Evolutionary conservation across 2,329 filamentous ascomycete genomes (phyloP).

Genomic region (Aspergillus puulaauensis): DNA sequence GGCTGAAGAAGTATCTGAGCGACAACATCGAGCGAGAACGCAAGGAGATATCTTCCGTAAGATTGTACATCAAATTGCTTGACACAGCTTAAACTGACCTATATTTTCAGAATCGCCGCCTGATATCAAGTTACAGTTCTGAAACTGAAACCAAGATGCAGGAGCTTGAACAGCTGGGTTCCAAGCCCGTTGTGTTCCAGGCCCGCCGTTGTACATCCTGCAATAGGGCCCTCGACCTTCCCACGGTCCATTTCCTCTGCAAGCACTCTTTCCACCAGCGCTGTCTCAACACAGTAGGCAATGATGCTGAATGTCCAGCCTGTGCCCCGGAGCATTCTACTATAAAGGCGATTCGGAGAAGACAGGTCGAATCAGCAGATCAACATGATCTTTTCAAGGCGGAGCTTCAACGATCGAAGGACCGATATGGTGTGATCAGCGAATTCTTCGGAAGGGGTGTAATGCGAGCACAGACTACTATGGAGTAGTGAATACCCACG

Average conservation of each 20-base stretch:
- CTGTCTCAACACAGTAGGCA: slow-evolving; percentile 70
- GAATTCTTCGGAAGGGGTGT: slow-evolving; percentile 95
- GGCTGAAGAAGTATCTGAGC: slow-evolving; percentile 90
- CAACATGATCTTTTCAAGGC: slow-evolving; percentile 87
- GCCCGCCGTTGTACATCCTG: slow-evolving; percentile 85
- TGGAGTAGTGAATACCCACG: slow-evolving; percentile 27
- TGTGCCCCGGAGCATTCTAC: slow-evolving; percentile 84
- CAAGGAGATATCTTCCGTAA: slow-evolving; percentile 70
- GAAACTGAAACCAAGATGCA: slow-evolving; percentile 78
- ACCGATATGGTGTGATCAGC: slow-evolving; percentile 85
- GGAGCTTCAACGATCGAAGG: slow-evolving; percentile 72
- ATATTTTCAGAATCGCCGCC: slow-evolving; percentile 65
- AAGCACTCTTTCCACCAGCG: slow-evolving; percentile 96
- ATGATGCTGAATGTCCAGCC: slow-evolving; percentile 76
- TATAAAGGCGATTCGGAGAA: slow-evolving; percentile 79
- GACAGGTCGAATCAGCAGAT: slow-evolving; percentile 82
- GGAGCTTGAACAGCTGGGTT: slow-evolving; percentile 74
- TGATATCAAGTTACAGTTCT: slow-evolving; percentile 77
- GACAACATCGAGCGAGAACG: slow-evolving; percentile 86
- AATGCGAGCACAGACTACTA: slow-evolving; percentile 58
- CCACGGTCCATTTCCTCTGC: slow-evolving; percentile 92
- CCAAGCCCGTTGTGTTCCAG: slow-evolving; percentile 85
- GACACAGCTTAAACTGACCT: slow-evolving; percentile 15
- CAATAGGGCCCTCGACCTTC: slow-evolving; percentile 74
- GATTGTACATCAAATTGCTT: slow-evolving; percentile 12